Evolutionary conservation across 805 yeast species (phyloP).

Genomic region (Cyberlindnera misumaiensis): DNA sequence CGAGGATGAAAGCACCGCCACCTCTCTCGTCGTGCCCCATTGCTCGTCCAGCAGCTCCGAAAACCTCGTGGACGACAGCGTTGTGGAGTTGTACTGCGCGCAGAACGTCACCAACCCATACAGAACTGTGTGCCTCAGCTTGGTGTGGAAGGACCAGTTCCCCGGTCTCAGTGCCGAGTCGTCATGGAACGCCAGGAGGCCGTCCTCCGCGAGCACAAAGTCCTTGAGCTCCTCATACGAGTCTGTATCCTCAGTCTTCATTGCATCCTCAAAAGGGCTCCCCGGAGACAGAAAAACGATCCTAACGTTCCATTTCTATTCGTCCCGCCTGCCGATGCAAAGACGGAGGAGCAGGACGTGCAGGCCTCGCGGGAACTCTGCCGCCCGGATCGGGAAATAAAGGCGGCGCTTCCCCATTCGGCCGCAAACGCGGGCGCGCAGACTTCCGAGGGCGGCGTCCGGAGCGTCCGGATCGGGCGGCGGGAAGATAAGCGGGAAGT

Average conservation of each 20-base stretch:
- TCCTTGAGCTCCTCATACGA: slow-evolving; percentile 2
- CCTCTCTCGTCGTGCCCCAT: slow-evolving; percentile 39
- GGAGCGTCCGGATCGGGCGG: no score
- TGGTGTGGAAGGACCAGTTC: slow-evolving; percentile 31
- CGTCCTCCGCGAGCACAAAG: slow-evolving; percentile 7
- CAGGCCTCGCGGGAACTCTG: no score
- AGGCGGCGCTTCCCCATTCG: no score
- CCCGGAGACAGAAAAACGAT: no score
- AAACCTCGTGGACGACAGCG: slow-evolving; percentile 33
- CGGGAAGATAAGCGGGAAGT: no score
- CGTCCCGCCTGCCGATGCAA: no score
- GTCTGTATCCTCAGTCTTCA: neutral
- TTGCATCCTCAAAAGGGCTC: no score
- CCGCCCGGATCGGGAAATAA: no score
- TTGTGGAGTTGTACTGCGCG: slow-evolving; percentile 46
- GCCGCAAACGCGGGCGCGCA: no score
- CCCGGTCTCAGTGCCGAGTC: slow-evolving; percentile 20
- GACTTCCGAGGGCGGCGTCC: no score
- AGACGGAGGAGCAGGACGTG: no score
- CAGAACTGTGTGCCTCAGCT: slow-evolving; percentile 31
- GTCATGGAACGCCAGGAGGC: slow-evolving; percentile 9
- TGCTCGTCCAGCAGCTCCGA: slow-evolving; percentile 26
- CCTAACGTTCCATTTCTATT: no score
- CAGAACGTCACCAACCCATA: slow-evolving; percentile 36
- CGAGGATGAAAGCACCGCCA: slow-evolving; percentile 47